Evolutionary conservation across 2,329 filamentous ascomycete genomes (phyloP).

Genomic region (Venturia nashicola): DNA sequence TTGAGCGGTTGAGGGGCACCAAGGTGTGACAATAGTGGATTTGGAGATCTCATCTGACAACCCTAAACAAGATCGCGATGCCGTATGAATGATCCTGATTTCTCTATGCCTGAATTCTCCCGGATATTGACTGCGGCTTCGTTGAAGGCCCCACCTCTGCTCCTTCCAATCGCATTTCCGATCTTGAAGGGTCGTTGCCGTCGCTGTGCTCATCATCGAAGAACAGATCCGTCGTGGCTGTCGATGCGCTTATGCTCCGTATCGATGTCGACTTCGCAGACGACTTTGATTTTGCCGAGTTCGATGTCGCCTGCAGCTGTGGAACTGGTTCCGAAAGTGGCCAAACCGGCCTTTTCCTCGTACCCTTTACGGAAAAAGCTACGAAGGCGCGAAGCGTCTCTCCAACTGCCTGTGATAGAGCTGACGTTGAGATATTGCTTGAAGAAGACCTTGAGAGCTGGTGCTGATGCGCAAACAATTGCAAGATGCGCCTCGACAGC

Average conservation of each 20-base stretch:
- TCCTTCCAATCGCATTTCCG: background rate
- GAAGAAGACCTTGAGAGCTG: conserved; percentile 32
- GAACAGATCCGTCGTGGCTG: background rate
- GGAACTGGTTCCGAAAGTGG: background rate
- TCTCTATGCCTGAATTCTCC: background rate
- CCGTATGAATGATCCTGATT: background rate
- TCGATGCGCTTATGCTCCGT: background rate
- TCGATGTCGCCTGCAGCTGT: background rate
- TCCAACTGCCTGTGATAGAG: background rate
- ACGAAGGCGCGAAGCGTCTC: background rate
- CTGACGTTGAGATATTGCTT: conserved; percentile 22
- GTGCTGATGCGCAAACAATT: conserved; percentile 30
- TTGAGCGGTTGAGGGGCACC: too few relatives aligned
- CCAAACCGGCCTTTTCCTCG: background rate
- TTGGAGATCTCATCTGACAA: too few relatives aligned
- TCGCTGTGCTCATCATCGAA: background rate
- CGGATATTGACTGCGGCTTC: background rate
- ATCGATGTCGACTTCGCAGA: background rate
- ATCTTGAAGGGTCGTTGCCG: background rate
- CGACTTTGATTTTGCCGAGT: conserved; percentile 5
- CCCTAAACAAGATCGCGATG: background rate
- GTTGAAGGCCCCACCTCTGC: background rate
- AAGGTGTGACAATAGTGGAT: too few relatives aligned
- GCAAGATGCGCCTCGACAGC: conserved; percentile 28
- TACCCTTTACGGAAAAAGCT: background rate